Conservation (phyloP, 2,329 filamentous ascomycete genomes). For the Magnaporthiopsis incrustans region DNA sequence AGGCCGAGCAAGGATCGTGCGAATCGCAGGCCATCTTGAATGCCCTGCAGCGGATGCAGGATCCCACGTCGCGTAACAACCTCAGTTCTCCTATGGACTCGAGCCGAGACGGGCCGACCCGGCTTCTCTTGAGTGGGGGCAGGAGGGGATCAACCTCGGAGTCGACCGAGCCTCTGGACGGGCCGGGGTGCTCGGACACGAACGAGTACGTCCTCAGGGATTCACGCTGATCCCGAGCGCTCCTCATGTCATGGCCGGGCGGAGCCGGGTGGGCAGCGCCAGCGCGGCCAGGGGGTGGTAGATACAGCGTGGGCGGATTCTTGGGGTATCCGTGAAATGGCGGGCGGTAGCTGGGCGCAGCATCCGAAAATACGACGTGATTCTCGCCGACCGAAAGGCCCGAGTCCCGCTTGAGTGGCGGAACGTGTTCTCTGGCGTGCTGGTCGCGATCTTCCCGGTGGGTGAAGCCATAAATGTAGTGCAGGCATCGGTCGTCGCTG, state of each 20-base stretch:
- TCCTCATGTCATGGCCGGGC: constrained; percentile 23
- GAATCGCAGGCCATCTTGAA: constrained; percentile 35
- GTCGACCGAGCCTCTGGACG: constrained; percentile 33
- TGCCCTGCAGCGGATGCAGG: constrained; percentile 44
- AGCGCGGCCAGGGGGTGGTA: constrained; percentile 25
- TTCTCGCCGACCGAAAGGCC: constrained; percentile 32
- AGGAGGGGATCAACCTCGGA: constrained; percentile 43
- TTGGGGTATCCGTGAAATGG: constrained; percentile 25
- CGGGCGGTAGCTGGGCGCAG: constrained; percentile 20
- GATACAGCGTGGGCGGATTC: constrained; percentile 30
- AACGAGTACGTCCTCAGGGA: constrained; percentile 32
- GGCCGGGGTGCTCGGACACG: constrained; percentile 27
- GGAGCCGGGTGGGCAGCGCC: constrained; percentile 25
- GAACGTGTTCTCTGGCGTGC: constrained; percentile 39
- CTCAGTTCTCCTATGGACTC: constrained; percentile 50
- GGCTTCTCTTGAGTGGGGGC: constrained; percentile 45
- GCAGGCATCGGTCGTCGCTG: constrained; percentile 44
- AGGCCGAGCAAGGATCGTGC: constrained; percentile 39
- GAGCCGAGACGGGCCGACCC: constrained; percentile 43
- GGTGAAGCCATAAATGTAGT: constrained; percentile 51
- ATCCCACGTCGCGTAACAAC: constrained; percentile 36
- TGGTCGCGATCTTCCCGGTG: constrained; percentile 42
- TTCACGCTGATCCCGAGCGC: constrained; percentile 29
- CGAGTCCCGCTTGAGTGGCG: constrained; percentile 34
- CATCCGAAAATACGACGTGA: constrained; percentile 27